phyloP scores from a whole-genome alignment of 345 rosid species.

The Aquilaria sinensis region DNA sequence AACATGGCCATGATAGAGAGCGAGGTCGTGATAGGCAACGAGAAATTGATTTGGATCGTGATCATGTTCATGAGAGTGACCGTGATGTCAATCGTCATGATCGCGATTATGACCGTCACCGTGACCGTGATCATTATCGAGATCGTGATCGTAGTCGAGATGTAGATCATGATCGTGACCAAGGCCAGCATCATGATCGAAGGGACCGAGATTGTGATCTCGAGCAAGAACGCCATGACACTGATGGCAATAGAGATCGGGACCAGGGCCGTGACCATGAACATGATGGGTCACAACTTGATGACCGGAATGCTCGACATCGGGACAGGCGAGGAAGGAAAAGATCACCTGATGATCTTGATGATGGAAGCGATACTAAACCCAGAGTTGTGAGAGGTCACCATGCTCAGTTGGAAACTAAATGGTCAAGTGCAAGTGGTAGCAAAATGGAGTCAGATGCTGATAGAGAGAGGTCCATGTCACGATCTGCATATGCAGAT shows the following conservation, averaged over 20 bases:
- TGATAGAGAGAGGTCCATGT: conserved; percentile 61
- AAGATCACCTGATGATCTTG: conserved; percentile 66
- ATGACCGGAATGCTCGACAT: conserved; percentile 48
- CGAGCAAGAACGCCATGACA: conserved; percentile 18
- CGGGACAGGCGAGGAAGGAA: conserved; percentile 61
- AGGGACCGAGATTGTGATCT: conserved; percentile 19
- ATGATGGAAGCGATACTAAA: conserved; percentile 46
- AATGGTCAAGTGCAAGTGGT: conserved; percentile 24
- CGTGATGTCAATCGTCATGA: conserved; percentile 31
- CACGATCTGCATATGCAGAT: conserved; percentile 46
- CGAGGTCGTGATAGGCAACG: conserved; percentile 23
- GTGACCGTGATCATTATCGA: conserved; percentile 31
- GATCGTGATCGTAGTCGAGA: conserved; percentile 28
- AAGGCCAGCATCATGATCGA: conserved; percentile 19
- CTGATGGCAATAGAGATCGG: conserved; percentile 20
- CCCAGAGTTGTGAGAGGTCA: conserved; percentile 27
- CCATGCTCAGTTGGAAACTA: conserved; percentile 40
- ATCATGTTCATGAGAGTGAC: conserved; percentile 34
- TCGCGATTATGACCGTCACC: conserved; percentile 29
- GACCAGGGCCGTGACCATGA: conserved; percentile 40
- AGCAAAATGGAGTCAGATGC: conserved; percentile 53
- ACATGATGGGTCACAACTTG: conserved; percentile 31
- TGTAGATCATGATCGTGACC: conserved; percentile 25
- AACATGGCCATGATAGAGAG: conserved; percentile 33
- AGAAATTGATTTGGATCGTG: conserved; percentile 21